Conservation (phyloP, 169 alveolate genomes). For the Theileria equi region DNA sequence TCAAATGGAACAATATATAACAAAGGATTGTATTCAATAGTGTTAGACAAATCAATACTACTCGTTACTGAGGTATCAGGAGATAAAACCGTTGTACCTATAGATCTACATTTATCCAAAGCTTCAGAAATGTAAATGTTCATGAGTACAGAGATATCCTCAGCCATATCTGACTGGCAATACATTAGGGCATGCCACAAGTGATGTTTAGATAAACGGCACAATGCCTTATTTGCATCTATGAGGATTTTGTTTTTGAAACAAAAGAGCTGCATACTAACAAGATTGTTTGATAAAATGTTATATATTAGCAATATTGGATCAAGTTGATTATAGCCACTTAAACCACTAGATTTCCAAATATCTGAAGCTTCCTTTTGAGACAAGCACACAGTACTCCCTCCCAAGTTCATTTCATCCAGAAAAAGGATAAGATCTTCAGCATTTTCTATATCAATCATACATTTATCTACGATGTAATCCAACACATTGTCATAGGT, state of each 20-base stretch:
- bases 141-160: constrained; percentile 21
- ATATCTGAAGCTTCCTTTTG: not conserved
- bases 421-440: constrained; percentile 28
- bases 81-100: not conserved
- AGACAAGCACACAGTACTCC: not conserved
- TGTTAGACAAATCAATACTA: not conserved
- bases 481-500: constrained; percentile 38
- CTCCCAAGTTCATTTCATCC: not conserved
- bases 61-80: not conserved
- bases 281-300: constrained; percentile 33
- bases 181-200: constrained; percentile 49
- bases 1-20: not conserved
- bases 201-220: constrained; percentile 35
- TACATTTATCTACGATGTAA: not conserved
- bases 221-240: constrained; percentile 34
- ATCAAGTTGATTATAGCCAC: constrained; percentile 1
- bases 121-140: constrained; percentile 39
- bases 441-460: not conserved
- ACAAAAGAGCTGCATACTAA: constrained; percentile 33
- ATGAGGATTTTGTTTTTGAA: constrained; percentile 25
- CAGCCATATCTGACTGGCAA: constrained; percentile 33
- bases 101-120: not conserved
- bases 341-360: not conserved
- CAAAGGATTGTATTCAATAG: not conserved
- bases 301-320: constrained; percentile 7